phyloP scores from a whole-genome alignment of 805 yeast genomes.

The Ogataea methylovora region DNA sequence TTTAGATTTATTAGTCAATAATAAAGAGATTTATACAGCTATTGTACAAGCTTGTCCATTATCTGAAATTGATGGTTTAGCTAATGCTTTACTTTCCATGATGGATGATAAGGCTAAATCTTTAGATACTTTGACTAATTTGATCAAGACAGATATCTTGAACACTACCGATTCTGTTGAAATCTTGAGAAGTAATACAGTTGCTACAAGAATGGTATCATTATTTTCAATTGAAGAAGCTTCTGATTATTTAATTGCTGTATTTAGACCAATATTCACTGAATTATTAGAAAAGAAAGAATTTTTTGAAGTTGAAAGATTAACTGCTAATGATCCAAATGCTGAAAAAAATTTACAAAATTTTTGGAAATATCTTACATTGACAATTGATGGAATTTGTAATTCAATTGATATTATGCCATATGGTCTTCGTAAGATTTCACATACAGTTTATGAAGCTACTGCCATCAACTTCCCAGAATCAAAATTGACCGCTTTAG shows the following conservation, averaged over 20 bases:
- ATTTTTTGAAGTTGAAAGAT: conserved; percentile 59
- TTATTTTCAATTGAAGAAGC: conserved; percentile 67
- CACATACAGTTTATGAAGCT: conserved; percentile 53
- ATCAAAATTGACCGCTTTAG: conserved; percentile 64
- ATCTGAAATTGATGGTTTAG: conserved; percentile 61
- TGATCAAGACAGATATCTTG: conserved; percentile 56
- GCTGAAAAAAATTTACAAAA: conserved; percentile 31
- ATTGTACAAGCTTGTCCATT: conserved; percentile 59
- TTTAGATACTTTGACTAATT: conserved; percentile 39
- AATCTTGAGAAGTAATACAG: conserved; percentile 72
- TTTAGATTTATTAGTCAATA: conserved; percentile 12
- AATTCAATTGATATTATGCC: conserved; percentile 56
- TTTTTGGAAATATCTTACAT: conserved; percentile 50
- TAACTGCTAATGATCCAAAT: conserved; percentile 29
- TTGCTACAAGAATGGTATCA: conserved; percentile 71
- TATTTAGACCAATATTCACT: conserved; percentile 49
- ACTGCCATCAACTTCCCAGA: conserved; percentile 59
- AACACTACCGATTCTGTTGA: conserved; percentile 58
- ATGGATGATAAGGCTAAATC: conserved; percentile 34
- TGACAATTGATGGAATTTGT: conserved; percentile 52
- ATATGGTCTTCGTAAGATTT: conserved; percentile 59
- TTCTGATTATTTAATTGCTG: conserved; percentile 41
- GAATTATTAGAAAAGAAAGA: conserved; percentile 42
- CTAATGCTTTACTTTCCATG: conserved; percentile 54
- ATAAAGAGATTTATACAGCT: conserved; percentile 40